Percentiles rank a stretch among this genome's conserved stretches.
These are phyloP conservation scores for Gossypium anomalum DNA, from an alignment of 345 rosid species.

Conservation along the genomic window DNA sequence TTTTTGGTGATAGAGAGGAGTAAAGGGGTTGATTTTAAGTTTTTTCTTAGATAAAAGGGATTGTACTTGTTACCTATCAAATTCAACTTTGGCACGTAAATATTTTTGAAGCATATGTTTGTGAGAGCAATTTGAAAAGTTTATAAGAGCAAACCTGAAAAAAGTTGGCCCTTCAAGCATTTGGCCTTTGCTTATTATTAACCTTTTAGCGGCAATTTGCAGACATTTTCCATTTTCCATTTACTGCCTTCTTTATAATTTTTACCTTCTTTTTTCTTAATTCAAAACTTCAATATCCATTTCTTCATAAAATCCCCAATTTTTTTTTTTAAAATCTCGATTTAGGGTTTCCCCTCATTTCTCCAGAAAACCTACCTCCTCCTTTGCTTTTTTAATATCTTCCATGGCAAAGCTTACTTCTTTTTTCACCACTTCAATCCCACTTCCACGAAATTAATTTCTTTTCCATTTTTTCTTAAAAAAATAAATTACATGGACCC, in stretches of 20 bases:
- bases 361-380: not conserved
- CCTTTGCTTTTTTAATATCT: not conserved
- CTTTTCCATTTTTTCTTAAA: not conserved
- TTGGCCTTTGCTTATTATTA: no score
- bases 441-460: not conserved
- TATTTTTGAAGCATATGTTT: no score
- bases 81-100: no score
- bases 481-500: slow-evolving; percentile 24
- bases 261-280: not conserved
- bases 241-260: no score
- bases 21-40: no score
- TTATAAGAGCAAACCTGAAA: no score
- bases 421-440: not conserved
- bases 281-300: not conserved
- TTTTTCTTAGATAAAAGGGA: no score
- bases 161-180: no score
- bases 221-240: not conserved
- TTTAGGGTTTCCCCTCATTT: not conserved
- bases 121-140: no score
- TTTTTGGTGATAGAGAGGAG: no score
- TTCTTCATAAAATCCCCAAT: not conserved
- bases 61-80: no score
- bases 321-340: not conserved
- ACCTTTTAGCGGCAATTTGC: not conserved
- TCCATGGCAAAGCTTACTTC: not conserved